Evolutionary conservation across 768 basidiomycete genomes (phyloP).

Genomic region (Psilocybe cyanescens): DNA sequence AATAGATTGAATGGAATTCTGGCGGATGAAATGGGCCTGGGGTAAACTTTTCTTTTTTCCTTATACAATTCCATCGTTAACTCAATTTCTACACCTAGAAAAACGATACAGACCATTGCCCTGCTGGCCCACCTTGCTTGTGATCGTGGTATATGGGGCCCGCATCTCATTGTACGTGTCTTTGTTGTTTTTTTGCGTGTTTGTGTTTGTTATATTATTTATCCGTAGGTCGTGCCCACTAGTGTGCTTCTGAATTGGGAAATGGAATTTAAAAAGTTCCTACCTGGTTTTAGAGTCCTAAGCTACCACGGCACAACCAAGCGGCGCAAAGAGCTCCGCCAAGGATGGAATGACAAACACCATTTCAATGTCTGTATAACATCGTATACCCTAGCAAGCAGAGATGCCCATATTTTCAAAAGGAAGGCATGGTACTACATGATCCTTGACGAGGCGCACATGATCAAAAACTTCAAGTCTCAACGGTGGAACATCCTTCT

Average conservation of each 20-base stretch:
- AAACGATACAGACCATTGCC: constrained; percentile 96
- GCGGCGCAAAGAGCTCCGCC: constrained; percentile 85
- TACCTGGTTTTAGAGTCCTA: constrained; percentile 84
- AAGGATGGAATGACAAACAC: constrained; percentile 89
- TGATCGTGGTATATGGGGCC: constrained; percentile 90
- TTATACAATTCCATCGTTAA: not conserved
- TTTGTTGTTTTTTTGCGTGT: not conserved
- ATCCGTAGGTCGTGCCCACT: constrained; percentile 79
- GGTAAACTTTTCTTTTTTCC: constrained; percentile 51
- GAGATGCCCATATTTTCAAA: constrained; percentile 90
- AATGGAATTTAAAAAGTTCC: constrained; percentile 96
- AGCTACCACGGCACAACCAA: constrained; percentile 92
- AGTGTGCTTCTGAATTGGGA: constrained; percentile 96
- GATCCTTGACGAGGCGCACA: constrained; percentile 95
- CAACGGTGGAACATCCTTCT: constrained; percentile 93
- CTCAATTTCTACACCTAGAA: constrained; percentile 49
- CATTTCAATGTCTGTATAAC: constrained; percentile 95
- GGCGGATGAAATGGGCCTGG: constrained; percentile 95
- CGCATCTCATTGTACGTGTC: constrained; percentile 77
- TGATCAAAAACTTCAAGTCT: constrained; percentile 96
- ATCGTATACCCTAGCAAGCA: constrained; percentile 90
- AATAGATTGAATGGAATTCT: constrained; percentile 84
- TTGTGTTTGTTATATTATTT: constrained; percentile 20
- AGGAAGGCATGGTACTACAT: constrained; percentile 95
- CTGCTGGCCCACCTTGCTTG: constrained; percentile 92